Evolutionary conservation across 345 rosid species (phyloP).

Genomic region (Zanthoxylum bungeanum): DNA sequence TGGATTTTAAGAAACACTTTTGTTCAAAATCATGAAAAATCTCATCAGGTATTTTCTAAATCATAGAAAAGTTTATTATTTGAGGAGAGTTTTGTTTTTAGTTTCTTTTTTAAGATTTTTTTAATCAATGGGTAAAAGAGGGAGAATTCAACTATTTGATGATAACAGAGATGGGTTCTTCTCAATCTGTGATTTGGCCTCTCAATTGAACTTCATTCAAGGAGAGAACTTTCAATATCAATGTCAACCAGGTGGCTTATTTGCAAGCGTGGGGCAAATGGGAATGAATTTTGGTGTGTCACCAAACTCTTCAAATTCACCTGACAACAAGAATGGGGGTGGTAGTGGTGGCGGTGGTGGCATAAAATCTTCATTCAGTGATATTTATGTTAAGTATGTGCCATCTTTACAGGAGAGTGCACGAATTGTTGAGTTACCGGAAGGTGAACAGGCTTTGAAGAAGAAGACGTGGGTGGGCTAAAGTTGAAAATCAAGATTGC

Average conservation of each 20-base stretch:
- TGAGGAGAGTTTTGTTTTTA: neutral
- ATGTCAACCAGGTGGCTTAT: slow-evolving; percentile 52
- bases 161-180: slow-evolving; percentile 51
- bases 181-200: slow-evolving; percentile 57
- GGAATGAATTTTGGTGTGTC: slow-evolving; percentile 61
- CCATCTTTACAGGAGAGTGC: slow-evolving; percentile 29
- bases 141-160: slow-evolving; percentile 55
- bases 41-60: slow-evolving; percentile 11
- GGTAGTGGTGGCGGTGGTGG: slow-evolving; percentile 18
- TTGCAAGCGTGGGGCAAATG: slow-evolving; percentile 72
- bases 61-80: neutral
- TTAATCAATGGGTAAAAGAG: slow-evolving; percentile 54
- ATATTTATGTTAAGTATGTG: slow-evolving; percentile 60
- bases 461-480: slow-evolving; percentile 50
- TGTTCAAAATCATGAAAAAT: slow-evolving; percentile 24
- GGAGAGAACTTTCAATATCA: slow-evolving; percentile 26
- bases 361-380: slow-evolving; percentile 43
- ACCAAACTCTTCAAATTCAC: slow-evolving; percentile 37
- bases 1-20: slow-evolving; percentile 24
- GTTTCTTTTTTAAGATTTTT: slow-evolving; percentile 4
- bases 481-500: slow-evolving; percentile 73
- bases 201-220: slow-evolving; percentile 32
- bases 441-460: slow-evolving; percentile 35
- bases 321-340: slow-evolving; percentile 26
- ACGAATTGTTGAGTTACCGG: slow-evolving; percentile 39